phyloP scores from a whole-genome alignment of 495 filamentous ascomycete genomes.

The Bryoglossum gracile region DNA sequence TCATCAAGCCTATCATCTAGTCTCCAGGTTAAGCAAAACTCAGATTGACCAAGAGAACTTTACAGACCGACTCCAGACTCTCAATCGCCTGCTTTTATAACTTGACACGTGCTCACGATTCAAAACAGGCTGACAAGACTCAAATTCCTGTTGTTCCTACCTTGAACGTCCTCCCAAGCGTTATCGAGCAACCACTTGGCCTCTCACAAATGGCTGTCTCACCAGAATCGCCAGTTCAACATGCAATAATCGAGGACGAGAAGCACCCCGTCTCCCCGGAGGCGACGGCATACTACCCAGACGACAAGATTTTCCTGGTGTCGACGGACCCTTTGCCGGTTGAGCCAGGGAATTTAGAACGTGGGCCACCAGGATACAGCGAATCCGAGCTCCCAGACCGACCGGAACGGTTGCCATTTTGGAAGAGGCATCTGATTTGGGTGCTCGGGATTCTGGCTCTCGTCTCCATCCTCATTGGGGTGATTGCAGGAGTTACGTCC shows the following conservation, averaged over 20 bases:
- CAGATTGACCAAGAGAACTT: neutral
- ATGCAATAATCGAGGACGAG: neutral
- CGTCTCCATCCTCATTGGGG: neutral
- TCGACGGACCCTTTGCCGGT: neutral
- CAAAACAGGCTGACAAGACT: neutral
- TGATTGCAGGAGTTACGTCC: neutral
- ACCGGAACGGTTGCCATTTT: slow-evolving; percentile 1
- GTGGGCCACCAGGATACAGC: neutral
- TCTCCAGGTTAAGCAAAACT: neutral
- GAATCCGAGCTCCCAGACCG: neutral
- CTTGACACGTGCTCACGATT: neutral
- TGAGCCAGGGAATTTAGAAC: neutral
- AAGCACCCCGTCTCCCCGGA: slow-evolving; percentile 10
- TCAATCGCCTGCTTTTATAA: slow-evolving; percentile 5
- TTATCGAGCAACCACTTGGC: neutral
- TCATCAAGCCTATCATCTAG: no score
- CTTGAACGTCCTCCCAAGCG: no score
- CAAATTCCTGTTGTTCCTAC: no score
- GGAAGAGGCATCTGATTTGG: slow-evolving; percentile 7
- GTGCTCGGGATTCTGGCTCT: neutral
- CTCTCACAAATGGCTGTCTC: neutral
- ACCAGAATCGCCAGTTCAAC: neutral
- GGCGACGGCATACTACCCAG: slow-evolving; percentile 6
- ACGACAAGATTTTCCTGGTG: slow-evolving; percentile 7
- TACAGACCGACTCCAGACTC: neutral